Conservation (phyloP, 169 alveolate genomes). For the Babesia gibsoni region DNA sequence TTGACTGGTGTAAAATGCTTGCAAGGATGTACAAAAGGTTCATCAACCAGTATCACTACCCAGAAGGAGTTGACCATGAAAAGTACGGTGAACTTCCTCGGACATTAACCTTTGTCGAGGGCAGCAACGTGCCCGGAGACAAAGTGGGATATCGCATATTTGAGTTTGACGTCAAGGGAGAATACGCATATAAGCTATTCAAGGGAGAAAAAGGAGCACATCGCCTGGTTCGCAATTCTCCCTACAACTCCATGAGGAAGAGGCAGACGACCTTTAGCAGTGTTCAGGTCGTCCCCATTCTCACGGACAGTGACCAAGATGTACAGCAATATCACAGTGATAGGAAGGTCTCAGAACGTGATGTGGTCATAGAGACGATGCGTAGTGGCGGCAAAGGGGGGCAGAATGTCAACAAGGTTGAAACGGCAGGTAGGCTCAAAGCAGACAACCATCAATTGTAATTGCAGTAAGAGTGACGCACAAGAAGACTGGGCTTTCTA, state of each 20-base stretch:
- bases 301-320: constrained; percentile 63
- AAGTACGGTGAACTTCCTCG: constrained; percentile 10
- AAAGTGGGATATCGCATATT: constrained; percentile 68
- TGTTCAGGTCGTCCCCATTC: constrained; percentile 74
- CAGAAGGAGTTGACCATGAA: constrained; percentile 18
- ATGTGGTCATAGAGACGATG: constrained; percentile 84
- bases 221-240: constrained; percentile 70
- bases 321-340: constrained; percentile 53
- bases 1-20: constrained; percentile 71
- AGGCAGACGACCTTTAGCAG: constrained; percentile 72
- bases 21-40: constrained; percentile 71
- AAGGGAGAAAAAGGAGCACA: constrained; percentile 76
- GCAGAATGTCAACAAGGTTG: constrained; percentile 91
- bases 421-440: constrained; percentile 79
- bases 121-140: constrained; percentile 59
- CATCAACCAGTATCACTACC: constrained; percentile 48
- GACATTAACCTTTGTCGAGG: constrained; percentile 38
- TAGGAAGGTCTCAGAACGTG: constrained; percentile 75
- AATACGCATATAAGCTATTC: constrained; percentile 69
- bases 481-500: constrained; percentile 88
- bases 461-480: constrained; percentile 84
- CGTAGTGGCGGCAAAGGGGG: constrained; percentile 95
- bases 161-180: constrained; percentile 71
- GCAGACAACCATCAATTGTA: background rate
- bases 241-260: constrained; percentile 65